A percentile compares a stretch with the other conserved stretches of the same genome.
phyloP scores from a whole-genome alignment of 106 monocot species.

The Allium cepa region DNA sequence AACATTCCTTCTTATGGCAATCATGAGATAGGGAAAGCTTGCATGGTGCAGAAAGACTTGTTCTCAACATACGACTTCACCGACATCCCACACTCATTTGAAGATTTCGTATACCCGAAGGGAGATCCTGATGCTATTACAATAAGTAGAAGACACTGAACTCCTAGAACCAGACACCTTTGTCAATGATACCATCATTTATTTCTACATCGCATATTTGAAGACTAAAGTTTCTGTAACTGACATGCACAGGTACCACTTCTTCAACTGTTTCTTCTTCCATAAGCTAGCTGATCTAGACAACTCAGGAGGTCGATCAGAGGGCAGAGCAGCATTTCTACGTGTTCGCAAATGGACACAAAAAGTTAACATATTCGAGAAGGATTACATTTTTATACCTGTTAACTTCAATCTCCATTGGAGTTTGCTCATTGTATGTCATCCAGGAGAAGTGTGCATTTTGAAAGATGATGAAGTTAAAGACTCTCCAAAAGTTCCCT shows the following conservation, averaged over 20 bases:
- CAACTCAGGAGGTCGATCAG: slow-evolving; percentile 48
- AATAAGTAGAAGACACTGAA: no score
- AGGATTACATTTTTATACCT: slow-evolving; percentile 85
- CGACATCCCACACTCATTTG: no score
- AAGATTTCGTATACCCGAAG: no score
- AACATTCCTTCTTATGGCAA: no score
- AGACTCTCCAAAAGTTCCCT: slow-evolving; percentile 45
- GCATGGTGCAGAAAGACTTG: no score
- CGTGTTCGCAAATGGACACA: slow-evolving; percentile 95
- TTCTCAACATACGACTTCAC: no score
- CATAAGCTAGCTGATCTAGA: slow-evolving; percentile 86
- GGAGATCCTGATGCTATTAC: no score
- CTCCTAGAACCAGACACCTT: no score
- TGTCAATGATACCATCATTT: no score
- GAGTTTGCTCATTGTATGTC: slow-evolving; percentile 84
- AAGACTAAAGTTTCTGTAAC: slow-evolving; percentile 39
- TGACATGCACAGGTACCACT: slow-evolving; percentile 57
- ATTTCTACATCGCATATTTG: slow-evolving; percentile 39
- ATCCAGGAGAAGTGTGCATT: slow-evolving; percentile 66
- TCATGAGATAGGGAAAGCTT: no score
- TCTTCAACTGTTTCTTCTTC: slow-evolving; percentile 96
- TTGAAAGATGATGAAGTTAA: slow-evolving; percentile 34
- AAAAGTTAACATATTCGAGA: slow-evolving; percentile 82
- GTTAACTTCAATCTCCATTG: slow-evolving; percentile 94
- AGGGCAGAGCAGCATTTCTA: slow-evolving; percentile 76